phyloP scores from a whole-genome alignment of 2,329 filamentous ascomycete species.

The Aaosphaeria arxii region DNA sequence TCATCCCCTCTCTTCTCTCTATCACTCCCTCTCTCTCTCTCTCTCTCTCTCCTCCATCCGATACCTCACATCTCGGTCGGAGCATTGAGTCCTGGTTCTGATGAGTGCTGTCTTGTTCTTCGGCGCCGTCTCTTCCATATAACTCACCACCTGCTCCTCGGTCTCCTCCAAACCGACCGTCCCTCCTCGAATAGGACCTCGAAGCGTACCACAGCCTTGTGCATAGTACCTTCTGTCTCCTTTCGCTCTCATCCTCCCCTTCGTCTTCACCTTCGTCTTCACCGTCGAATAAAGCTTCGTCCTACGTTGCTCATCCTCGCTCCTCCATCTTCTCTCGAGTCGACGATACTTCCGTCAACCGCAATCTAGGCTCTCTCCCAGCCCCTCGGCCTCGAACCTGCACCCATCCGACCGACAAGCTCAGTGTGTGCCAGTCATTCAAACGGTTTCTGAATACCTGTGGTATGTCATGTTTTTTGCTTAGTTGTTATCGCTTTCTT shows the following conservation, averaged over 20 bases:
- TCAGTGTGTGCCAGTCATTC: no score
- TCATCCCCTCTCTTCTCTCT: constrained; percentile 19
- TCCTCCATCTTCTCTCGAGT: constrained; percentile 11
- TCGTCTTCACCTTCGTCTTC: constrained; percentile 6
- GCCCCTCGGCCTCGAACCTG: background rate
- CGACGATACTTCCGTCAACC: background rate
- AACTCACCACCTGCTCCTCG: constrained; percentile 36
- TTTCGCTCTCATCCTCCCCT: constrained; percentile 15
- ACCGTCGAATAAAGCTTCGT: no score
- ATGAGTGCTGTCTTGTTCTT: constrained; percentile 35
- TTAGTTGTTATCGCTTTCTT: no score
- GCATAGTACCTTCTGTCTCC: constrained; percentile 20
- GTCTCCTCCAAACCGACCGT: constrained; percentile 30
- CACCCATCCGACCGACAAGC: no score
- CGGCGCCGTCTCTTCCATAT: constrained; percentile 33
- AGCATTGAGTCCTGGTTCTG: constrained; percentile 39
- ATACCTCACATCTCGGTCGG: constrained; percentile 31
- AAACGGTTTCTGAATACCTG: no score
- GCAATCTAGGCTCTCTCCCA: background rate
- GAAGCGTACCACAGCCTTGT: constrained; percentile 28
- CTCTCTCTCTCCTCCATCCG: constrained; percentile 21
- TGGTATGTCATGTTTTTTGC: no score
- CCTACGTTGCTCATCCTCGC: background rate
- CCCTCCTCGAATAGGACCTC: constrained; percentile 30
- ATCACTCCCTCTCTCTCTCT: constrained; percentile 12